Base-by-base conservation (phyloP, 805 yeast species). In the Tetrapisispora iriomotensis region DNA sequence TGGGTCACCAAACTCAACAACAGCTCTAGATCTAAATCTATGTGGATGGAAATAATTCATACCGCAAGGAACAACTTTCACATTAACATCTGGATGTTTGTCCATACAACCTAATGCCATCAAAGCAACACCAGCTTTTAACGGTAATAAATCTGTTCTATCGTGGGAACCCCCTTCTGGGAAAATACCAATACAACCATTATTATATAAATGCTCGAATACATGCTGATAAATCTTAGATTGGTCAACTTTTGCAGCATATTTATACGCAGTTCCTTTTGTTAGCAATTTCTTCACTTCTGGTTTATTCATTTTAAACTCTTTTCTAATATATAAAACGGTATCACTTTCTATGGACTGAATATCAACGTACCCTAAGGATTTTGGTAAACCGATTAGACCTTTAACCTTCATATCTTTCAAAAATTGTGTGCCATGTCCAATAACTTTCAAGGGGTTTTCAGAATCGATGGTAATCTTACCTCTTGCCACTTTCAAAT, bases 91-190 rank as follows among this genome's bases (percentile, higher is more conserved):
- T 0, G 92, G 86, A 50, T 83, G 74, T 43, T 75, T 70, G 19
- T 78, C 82, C 77, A 88, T 75, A 8, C 97, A 92, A 8, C 97
- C 98, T 23, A 92, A 68, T 0, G 97, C 98, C 97, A 90, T 92
- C 41, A 90, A 82, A 1, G 96, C 96, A 20, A 90, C 96, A 36
- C 98, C 98, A 0, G 96, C 96, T 56, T 90, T 90, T 48, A 90
- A 68, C 0, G 98, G 97, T 31, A 90, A 67, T 49, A 90, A 62
- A 45, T 85, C 90, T 1, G 96, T 78, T 45, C 98, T 71, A 58
- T 90, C 98, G 54, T 90, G 98, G 8, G 95, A 84, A 0, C 98
- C 98, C 43, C 98, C 98, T 65, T 90, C 98, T 3, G 97, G 96
- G 64, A 86, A 90, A 34, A 90, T 84, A 9, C 97, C 97, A 26